Conservation (phyloP, 306 rosid species). For the Gleditsia sinensis region DNA sequence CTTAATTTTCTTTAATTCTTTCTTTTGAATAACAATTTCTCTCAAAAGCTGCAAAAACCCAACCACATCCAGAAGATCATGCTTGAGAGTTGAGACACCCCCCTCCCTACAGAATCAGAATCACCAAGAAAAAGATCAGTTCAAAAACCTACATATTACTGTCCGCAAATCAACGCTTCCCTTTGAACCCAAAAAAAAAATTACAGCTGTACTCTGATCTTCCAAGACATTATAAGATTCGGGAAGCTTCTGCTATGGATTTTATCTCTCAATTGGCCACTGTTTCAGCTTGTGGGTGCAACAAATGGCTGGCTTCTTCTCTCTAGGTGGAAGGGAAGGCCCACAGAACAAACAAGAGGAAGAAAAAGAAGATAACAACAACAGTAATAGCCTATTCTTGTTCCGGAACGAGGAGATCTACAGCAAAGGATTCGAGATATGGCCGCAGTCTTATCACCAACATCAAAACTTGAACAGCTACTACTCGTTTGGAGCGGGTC, state of each 20-base stretch:
- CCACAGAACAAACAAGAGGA: slow-evolving; percentile 39
- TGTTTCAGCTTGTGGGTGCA: slow-evolving; percentile 57
- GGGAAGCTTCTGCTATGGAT: slow-evolving; percentile 58
- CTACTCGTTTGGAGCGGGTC: slow-evolving; percentile 67
- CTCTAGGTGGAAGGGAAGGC: slow-evolving; percentile 59
- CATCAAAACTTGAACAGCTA: slow-evolving; percentile 48
- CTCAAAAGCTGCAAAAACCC: slow-evolving; percentile 51
- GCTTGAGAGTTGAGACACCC: slow-evolving; percentile 34
- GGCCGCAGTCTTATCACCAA: slow-evolving; percentile 59
- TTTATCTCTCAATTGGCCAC: slow-evolving; percentile 51
- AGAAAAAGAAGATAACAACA: slow-evolving; percentile 18
- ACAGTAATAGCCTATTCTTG: slow-evolving; percentile 40
- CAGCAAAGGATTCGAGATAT: slow-evolving; percentile 62
- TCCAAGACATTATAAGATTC: not conserved
- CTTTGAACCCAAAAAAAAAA: slow-evolving; percentile 10
- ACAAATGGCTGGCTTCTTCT: slow-evolving; percentile 73
- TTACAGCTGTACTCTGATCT: slow-evolving; percentile 38
- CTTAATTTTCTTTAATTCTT: slow-evolving; percentile 10
- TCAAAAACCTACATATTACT: slow-evolving; percentile 25
- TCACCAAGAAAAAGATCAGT: slow-evolving; percentile 16
- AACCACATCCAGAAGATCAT: slow-evolving; percentile 45
- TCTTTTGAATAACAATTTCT: slow-evolving; percentile 4
- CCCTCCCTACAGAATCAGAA: slow-evolving; percentile 27
- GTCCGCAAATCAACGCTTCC: not conserved
- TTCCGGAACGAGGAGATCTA: slow-evolving; percentile 62